A percentile compares a stretch with the other conserved stretches of the same genome.
phyloP scores from a whole-genome alignment of 2,329 filamentous ascomycete species.

The Fusarium avenaceum region DNA sequence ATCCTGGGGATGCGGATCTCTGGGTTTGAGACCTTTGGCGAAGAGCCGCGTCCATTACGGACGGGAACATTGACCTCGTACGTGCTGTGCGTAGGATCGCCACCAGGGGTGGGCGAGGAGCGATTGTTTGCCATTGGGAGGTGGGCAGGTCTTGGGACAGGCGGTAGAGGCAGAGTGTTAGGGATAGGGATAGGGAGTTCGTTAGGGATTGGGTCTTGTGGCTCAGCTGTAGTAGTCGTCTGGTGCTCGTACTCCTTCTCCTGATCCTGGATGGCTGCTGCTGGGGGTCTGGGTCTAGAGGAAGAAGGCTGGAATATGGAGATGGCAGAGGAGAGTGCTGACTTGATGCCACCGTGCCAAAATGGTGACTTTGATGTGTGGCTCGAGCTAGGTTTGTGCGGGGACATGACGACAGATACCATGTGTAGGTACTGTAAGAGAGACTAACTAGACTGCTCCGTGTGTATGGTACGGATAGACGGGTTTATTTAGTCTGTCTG shows the following conservation, averaged over 20 bases:
- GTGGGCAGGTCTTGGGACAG: neutral
- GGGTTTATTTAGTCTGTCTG: neutral
- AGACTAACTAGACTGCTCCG: too few species aligned
- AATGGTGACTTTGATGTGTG: slow-evolving; percentile 32
- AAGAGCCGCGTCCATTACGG: slow-evolving; percentile 29
- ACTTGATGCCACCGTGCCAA: slow-evolving; percentile 31
- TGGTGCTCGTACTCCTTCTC: slow-evolving; percentile 10
- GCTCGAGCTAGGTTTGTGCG: slow-evolving; percentile 40
- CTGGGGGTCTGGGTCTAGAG: slow-evolving; percentile 28
- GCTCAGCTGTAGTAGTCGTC: neutral
- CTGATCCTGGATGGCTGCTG: slow-evolving; percentile 15
- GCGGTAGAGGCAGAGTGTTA: neutral
- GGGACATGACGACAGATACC: slow-evolving; percentile 46
- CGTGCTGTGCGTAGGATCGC: slow-evolving; percentile 46
- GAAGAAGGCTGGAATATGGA: slow-evolving; percentile 14
- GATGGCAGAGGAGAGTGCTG: slow-evolving; percentile 30
- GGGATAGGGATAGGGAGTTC: neutral
- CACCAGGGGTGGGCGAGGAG: slow-evolving; percentile 36
- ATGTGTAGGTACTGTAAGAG: neutral
- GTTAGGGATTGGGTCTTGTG: neutral
- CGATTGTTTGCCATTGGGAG: slow-evolving; percentile 19
- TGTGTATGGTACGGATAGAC: too few species aligned
- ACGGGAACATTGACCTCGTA: slow-evolving; percentile 48
- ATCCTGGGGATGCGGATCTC: slow-evolving; percentile 59
- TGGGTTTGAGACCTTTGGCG: slow-evolving; percentile 35